Percentiles rank a stretch among this genome's conserved stretches.
Evolutionary conservation across 2,329 filamentous ascomycete genomes (phyloP).

Genomic region (Pseudogymnoascus sp.): DNA sequence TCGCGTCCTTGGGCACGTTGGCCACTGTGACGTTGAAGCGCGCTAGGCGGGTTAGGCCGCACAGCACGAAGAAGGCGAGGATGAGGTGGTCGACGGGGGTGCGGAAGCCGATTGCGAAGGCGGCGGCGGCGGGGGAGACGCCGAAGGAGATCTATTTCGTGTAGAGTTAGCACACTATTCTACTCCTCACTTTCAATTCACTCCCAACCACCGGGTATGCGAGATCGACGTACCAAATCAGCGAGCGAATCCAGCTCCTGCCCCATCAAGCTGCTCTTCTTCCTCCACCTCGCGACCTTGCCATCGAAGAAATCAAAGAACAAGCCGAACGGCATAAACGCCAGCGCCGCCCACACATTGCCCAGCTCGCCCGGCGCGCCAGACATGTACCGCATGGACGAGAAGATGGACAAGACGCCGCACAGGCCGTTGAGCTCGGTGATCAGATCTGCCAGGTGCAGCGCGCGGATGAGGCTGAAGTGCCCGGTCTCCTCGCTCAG

Average conservation of each 20-base stretch:
- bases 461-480: conserved; percentile 60
- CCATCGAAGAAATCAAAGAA: conserved; percentile 99
- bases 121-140: conserved; percentile 77
- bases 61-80: conserved; percentile 85
- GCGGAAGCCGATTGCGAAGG: conserved; percentile 83
- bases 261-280: conserved; percentile 96
- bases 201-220: not conserved
- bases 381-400: conserved; percentile 80
- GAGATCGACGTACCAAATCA: conserved; percentile 62
- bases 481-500: conserved; percentile 64
- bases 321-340: conserved; percentile 82
- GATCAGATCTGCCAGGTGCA: conserved; percentile 78
- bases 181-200: not conserved
- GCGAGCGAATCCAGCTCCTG: conserved; percentile 95
- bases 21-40: conserved; percentile 96
- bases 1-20: conserved; percentile 82
- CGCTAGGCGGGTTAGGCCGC: conserved; percentile 84
- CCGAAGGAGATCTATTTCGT: conserved; percentile 79
- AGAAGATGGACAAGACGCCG: conserved; percentile 92
- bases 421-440: conserved; percentile 81
- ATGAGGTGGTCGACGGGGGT: conserved; percentile 73
- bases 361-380: conserved; percentile 57
- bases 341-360: conserved; percentile 75
- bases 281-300: conserved; percentile 90
- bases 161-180: not conserved